Evolutionary conservation across 805 yeast species (phyloP), one percentile per base, ranked within the genome.

Genomic region (Torulaspora microellipsoides): DNA sequence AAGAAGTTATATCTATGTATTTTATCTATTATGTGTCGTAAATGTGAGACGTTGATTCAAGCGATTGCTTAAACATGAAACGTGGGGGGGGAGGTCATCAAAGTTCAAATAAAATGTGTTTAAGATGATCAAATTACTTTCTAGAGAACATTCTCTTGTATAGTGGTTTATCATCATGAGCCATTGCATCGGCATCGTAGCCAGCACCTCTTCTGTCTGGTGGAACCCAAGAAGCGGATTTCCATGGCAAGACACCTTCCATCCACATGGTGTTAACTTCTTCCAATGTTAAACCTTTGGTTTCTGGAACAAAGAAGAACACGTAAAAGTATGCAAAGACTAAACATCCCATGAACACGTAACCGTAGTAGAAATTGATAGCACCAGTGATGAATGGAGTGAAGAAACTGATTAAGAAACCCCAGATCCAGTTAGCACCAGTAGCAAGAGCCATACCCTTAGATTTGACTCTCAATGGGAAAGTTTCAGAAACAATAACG

Each of bases 251-350:
- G 37, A 64, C 64, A 51, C 62, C 64, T 33, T 65, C 60, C 34
- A 72, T 56, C 63, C 70, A 72, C 67, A 80, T 65, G 55, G 75
- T 81, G 63, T 85, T 88, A 50, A 85, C 85, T 66, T 85, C 86
- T 67, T 85, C 93, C 64, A 85, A 75, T 38, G 83, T 73, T 58
- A 84, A 75, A 52, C 91, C 93, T 69, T 78, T 79, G 44, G 95
- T 85, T 65, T 83, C 89, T 58, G 80, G 80, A 49, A 85, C 77
- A 54, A 72, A 74, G 71, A 85, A 78, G 72, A 73, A 77, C 38
- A 84, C 83, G 65, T 81, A 85, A 61, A 81, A 68, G 60, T 83
- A 54, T 13, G 73, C 62, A 47, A 66, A 73, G 17, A 76, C 61
- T 64, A 78, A 65, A 60, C 83, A 78, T 1, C 83, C 83, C 50